phyloP scores from a whole-genome alignment of 768 basidiomycete genomes.

The Boletus pseudopeckii region DNA sequence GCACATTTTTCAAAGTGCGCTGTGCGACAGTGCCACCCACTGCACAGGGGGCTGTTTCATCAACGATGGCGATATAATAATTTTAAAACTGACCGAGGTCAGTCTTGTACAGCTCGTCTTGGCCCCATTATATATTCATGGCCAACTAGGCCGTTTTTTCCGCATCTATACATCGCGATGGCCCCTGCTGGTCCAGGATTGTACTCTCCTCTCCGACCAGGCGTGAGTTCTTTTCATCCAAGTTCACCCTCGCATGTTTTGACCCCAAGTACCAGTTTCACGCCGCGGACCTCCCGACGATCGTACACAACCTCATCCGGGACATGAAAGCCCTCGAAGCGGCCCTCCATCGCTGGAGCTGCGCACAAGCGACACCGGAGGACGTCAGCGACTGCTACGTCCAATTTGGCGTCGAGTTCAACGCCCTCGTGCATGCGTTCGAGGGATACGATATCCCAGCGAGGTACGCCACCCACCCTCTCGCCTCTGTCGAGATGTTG shows the following conservation, averaged over 20 bases:
- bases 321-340: conserved; percentile 84
- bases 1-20: neutral
- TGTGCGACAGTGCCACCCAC: neutral
- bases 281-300: conserved; percentile 47
- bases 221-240: neutral
- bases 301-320: conserved; percentile 67
- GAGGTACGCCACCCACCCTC: conserved; percentile 45
- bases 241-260: neutral
- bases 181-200: conserved; percentile 15
- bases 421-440: conserved; percentile 74
- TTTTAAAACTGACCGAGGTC: no score
- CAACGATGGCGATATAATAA: no score
- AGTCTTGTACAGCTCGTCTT: neutral
- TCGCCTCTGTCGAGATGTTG: no score
- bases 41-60: neutral
- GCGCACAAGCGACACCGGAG: conserved; percentile 51
- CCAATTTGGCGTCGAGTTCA: conserved; percentile 85
- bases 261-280: neutral
- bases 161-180: conserved; percentile 3
- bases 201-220: neutral
- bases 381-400: conserved; percentile 91
- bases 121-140: neutral
- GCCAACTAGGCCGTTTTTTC: neutral
- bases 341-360: conserved; percentile 65
- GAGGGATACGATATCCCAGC: conserved; percentile 69